Base-by-base conservation (phyloP, 352 stramenopile species). In the Globisporangium barbulae region DNA sequence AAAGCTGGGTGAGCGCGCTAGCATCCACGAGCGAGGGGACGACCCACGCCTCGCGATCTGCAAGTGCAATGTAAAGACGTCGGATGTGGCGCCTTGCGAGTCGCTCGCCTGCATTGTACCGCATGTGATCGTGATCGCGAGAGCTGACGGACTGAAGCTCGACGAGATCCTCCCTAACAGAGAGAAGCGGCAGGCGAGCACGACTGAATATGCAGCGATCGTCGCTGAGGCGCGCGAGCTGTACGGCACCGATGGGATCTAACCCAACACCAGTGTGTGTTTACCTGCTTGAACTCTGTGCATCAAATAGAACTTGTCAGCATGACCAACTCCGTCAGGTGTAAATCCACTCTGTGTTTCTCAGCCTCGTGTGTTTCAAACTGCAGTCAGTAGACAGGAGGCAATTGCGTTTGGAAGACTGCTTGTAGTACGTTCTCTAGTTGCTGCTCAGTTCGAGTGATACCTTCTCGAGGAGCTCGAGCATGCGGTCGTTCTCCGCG, bases 401-500 rank as follows among this genome's bases (percentile, higher is more conserved):
- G 39, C 35, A 9, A 41, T 15, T 41, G 12, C 9, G 10, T 5
- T 15, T 12, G 35, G 5, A 41, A 15, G 39, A 5, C 19, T 17
- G 37, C 37, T 42, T 17, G 25, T 28, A 28, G 25, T 28, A 28
- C 37, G 37, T 17, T 15, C 8, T 21, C 44, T 67, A 56, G 21
- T 62, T 59, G 25, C 25, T 52, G 55, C 33, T 25, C 35, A 87
- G 65, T 39, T 91, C 79, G 6, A 65, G 69, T 25, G 80, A 90
- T 15, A 93, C 83, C 64, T 90, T 52, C 49, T 81, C 65, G 22
- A 97, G 75, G 57, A 97, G 65, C 62, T 88, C 72, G 15, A 99
- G 81, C 80, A 98, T 98, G 49, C 79, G 75, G 61, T 97, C 70
- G 73, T 99, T 99, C 71, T 99, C 95, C 49, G 96, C 89, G 10